Percentiles rank a stretch among this genome's conserved stretches.
These are phyloP conservation scores for Anthostomella pinea DNA, from an alignment of 2,329 filamentous ascomycete species.

Conservation along the genomic window DNA sequence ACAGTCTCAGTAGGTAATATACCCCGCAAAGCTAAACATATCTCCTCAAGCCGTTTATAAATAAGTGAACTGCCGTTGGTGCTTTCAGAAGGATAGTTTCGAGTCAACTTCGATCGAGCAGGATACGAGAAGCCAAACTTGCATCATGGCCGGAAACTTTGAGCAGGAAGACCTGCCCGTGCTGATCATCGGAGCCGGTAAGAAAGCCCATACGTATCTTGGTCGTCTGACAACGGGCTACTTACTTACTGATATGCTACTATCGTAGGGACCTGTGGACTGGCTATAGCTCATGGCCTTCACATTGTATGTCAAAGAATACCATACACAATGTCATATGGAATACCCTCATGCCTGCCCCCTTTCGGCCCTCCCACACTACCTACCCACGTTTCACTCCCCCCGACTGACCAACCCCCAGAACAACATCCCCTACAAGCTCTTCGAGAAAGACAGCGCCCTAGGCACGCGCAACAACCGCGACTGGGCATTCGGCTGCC, in stretches of 20 bases:
- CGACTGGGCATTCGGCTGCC: constrained; percentile 26
- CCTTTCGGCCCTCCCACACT: not conserved
- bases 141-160: constrained; percentile 10
- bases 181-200: constrained; percentile 27
- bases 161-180: constrained; percentile 16
- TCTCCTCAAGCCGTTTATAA: no score
- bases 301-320: constrained; percentile 14
- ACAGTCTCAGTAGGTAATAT: no score
- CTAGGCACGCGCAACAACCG: constrained; percentile 15
- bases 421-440: constrained; percentile 22
- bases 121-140: no score
- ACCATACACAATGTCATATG: not conserved
- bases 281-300: constrained; percentile 25
- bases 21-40: no score
- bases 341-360: not conserved
- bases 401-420: constrained; percentile 6
- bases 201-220: constrained; percentile 3
- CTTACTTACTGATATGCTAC: not conserved
- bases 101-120: no score
- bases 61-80: no score
- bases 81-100: no score
- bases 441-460: constrained; percentile 21
- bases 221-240: not conserved
- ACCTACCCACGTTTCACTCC: not conserved
- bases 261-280: constrained; percentile 21